Base-by-base conservation (phyloP, 495 filamentous ascomycete genomes). In the Thermothielavioides terrestris region DNA sequence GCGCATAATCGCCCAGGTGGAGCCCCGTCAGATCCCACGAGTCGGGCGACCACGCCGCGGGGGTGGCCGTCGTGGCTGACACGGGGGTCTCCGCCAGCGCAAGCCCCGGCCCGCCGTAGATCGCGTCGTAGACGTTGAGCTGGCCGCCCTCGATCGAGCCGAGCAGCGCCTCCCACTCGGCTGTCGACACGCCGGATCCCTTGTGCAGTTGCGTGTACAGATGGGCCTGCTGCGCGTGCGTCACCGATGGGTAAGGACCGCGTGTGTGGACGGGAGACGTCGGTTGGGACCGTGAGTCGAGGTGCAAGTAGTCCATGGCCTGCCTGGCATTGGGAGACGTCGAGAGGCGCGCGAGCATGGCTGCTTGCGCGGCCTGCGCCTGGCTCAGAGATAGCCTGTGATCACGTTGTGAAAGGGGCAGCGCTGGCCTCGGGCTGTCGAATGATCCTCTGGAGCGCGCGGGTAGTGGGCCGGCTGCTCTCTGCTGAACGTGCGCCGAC, bases 121-220 rank as follows among this genome's bases (percentile, higher is more conserved):
- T 88, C 9, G 83, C 81, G 53, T 86, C 86, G 73, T 89, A 92
- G 9, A 91, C 80, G 59, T 88, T 90, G 14, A 82, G 80, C 57
- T 79, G 79, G 4, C 84, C 86, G 28, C 80, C 80, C 52, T 92
- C 88, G 68, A 94, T 80, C 30, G 80, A 81, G 34, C 82, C 81
- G 15, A 90, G 71, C 1, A 92, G 75, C 11, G 80, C 77, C 61
- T 90, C 87, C 88, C 88, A 92, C 53, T 90, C 87, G 1, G 79
- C 72, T 46, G 80, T 65, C 2, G 81, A 78, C 8, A 82, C 72
- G 32, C 27, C 55, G 21, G 52, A 42, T 3, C 46, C 58, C 40
- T 71, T 69, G 9, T 65, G 62, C 7, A 59, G 23, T 9, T 61
- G 56, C 14, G 50, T 38, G 22, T 54, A 59, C n/a, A 58, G 44